Evolutionary conservation across 2,329 filamentous ascomycete genomes (phyloP), one percentile per base, ranked within the genome.

Genomic region (Clarireedia paspali): DNA sequence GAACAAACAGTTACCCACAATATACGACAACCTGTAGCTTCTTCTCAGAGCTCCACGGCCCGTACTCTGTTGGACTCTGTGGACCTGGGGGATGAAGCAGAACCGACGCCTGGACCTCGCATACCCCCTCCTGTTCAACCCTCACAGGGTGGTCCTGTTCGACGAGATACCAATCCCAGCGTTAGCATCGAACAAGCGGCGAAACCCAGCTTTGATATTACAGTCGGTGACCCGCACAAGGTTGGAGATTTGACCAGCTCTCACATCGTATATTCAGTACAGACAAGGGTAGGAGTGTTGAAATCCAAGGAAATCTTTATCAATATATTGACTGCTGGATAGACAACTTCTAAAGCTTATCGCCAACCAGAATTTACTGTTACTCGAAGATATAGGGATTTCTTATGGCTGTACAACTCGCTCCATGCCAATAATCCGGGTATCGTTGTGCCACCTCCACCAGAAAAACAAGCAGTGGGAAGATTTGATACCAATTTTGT

Each of bases 401-500:
- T 99, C 71, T 77, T 99, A 53, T 99, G 94, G 94, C 83, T 99
- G 27, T 99, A 99, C 72, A 96, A 87, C 64, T 90, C 91, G 30
- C 78, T 99, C 59, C 94, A 97, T 70, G 87, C 85, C 59, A 99
- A 95, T 71, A 96, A 94, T 66, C 94, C 94, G 0, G 94, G 94
- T 56, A 85, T 96, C 39, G 91, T 99, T 30, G 89, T 99, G 12
- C 94, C 94, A 0, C 92, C 94, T 6, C 94, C 94, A 0, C 94
- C 94, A 0, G 94, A 99, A 74, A 99, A 99, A 76, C 94, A 99
- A 74, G 91, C 92, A 6, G 89, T 99, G 55, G 92, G 92, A 59
- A 85, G 94, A 40, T 99, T 99, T 69, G 92, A 99, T 72, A 89
- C 83, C 63, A 95, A 96, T 71, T 99, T 99, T 72, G 91, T 99